Conservation (phyloP, 2,329 filamentous ascomycete species). For the Neoascochyta sp. region DNA sequence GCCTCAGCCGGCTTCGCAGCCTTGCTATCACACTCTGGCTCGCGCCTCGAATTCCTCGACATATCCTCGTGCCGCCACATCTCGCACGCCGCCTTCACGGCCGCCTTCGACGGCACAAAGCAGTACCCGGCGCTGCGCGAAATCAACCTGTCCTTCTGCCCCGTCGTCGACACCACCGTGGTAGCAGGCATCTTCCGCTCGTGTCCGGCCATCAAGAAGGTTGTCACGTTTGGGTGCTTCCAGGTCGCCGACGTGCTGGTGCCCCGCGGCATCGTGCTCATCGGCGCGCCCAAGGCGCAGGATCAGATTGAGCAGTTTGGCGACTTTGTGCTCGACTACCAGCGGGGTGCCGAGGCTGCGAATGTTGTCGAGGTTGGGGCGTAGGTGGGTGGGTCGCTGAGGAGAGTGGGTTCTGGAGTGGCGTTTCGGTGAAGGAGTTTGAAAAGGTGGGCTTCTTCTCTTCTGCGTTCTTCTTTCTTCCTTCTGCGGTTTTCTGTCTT, state of each 20-base stretch:
- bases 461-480: too few species aligned
- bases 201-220: constrained; percentile 57
- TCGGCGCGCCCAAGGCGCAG: constrained; percentile 58
- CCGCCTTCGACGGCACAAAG: constrained; percentile 61
- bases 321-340: constrained; percentile 31
- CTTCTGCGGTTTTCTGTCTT: too few species aligned
- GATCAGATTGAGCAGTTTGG: constrained; percentile 54
- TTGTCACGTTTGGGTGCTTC: constrained; percentile 63
- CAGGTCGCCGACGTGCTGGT: constrained; percentile 55
- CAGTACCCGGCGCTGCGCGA: constrained; percentile 65
- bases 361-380: constrained; percentile 11
- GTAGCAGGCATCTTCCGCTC: constrained; percentile 61
- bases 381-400: constrained; percentile 7
- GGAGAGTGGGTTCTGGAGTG: too few species aligned
- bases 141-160: constrained; percentile 75
- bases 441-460: too few species aligned
- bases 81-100: constrained; percentile 64
- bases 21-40: constrained; percentile 79
- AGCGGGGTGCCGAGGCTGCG: too few species aligned
- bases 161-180: constrained; percentile 62
- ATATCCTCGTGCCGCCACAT: constrained; percentile 86
- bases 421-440: too few species aligned
- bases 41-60: constrained; percentile 63
- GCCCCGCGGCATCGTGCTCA: constrained; percentile 56
- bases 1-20: constrained; percentile 72